phyloP scores from a whole-genome alignment of 2,329 filamentous ascomycete genomes.

The Balansia obtecta region DNA sequence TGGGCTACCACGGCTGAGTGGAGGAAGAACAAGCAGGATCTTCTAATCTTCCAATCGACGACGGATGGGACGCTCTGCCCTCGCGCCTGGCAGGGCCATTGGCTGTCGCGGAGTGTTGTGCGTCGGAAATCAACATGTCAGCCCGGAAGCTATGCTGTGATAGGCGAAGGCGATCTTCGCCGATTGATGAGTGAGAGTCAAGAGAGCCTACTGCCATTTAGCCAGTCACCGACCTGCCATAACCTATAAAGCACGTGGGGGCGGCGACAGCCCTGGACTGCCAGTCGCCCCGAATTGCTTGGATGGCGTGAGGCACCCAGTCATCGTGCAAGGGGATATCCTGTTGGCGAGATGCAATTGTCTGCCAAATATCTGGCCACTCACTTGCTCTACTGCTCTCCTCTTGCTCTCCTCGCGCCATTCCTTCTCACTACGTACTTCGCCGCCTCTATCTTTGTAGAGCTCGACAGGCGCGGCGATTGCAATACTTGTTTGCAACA shows the following conservation, averaged over 20 bases:
- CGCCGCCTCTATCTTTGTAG: too few relatives aligned
- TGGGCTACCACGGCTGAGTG: constrained; percentile 2
- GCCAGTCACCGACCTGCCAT: background rate
- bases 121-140: background rate
- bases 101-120: background rate
- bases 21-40: background rate
- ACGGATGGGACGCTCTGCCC: background rate
- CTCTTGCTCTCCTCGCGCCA: background rate
- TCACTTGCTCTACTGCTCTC: background rate
- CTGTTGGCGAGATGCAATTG: constrained; percentile 1
- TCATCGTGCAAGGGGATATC: background rate
- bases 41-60: background rate
- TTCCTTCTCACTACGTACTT: too few relatives aligned
- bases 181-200: background rate
- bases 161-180: background rate
- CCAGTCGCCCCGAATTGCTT: background rate
- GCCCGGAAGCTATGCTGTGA: background rate
- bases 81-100: background rate
- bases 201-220: background rate
- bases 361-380: background rate
- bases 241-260: background rate
- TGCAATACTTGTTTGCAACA: background rate
- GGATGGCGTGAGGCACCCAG: background rate
- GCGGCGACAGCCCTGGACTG: background rate
- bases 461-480: background rate